Percentiles rank a stretch among this genome's conserved stretches.
Evolutionary conservation across 2,329 filamentous ascomycete genomes (phyloP).

Genomic region (Blastomyces percursus): DNA sequence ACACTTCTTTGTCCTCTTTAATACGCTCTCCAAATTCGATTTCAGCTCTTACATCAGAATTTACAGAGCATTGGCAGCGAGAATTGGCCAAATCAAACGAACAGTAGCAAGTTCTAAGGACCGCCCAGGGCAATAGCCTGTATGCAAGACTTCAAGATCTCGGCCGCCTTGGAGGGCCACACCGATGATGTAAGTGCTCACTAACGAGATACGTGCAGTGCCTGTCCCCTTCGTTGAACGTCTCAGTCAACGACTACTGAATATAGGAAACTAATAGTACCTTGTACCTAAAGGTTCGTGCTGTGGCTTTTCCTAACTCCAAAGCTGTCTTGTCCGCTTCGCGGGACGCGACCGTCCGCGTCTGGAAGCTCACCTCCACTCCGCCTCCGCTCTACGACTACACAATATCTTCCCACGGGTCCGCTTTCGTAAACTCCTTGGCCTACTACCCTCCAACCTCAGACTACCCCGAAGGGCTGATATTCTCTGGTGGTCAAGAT

Average conservation of each 20-base stretch:
- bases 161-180: conserved; percentile 77
- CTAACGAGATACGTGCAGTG: conserved; percentile 3
- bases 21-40: neutral
- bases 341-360: conserved; percentile 76
- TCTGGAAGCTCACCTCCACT: conserved; percentile 62
- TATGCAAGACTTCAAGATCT: conserved; percentile 86
- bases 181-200: conserved; percentile 69
- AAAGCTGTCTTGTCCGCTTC: conserved; percentile 73
- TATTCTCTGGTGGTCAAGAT: conserved; percentile 83
- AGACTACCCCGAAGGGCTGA: conserved; percentile 62
- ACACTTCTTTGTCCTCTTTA: neutral
- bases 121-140: conserved; percentile 10
- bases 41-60: neutral
- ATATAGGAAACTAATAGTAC: neutral
- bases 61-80: neutral
- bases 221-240: conserved; percentile 13
- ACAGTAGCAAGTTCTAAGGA: neutral
- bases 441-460: conserved; percentile 61
- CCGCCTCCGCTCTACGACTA: conserved; percentile 63
- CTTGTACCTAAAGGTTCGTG: conserved; percentile 58
- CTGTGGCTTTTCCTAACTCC: conserved; percentile 64
- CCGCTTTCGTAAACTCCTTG: conserved; percentile 78
- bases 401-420: conserved; percentile 66
- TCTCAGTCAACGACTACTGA: conserved; percentile 1
- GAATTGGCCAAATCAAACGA: neutral